Conservation (phyloP, 2,329 filamentous ascomycete genomes). For the Fusarium begoniae region DNA sequence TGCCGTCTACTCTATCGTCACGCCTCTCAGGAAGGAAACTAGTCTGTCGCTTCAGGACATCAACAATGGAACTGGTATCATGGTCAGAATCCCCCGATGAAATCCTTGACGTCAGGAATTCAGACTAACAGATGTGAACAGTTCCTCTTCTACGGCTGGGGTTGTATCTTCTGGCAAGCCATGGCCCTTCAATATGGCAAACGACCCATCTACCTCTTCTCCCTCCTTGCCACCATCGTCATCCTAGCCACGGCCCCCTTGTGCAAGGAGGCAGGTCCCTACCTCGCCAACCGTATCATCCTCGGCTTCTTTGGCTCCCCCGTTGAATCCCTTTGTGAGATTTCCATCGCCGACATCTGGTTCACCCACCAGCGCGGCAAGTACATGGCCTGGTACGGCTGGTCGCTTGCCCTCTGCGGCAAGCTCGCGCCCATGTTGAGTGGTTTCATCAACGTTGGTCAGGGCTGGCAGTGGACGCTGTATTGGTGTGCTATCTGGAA, state of each 20-base stretch:
- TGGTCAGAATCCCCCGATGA: neutral
- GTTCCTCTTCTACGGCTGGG: neutral
- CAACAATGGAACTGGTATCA: neutral
- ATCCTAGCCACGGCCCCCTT: neutral
- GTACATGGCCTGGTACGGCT: neutral
- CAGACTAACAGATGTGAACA: neutral
- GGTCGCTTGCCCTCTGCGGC: neutral
- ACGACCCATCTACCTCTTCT: neutral
- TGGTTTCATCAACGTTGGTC: neutral
- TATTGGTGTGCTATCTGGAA: neutral
- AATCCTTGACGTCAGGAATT: neutral
- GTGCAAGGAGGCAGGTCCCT: neutral
- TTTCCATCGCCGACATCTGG: neutral
- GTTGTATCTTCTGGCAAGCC: neutral
- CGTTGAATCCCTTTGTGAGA: neutral
- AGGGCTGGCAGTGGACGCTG: neutral
- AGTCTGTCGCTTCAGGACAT: neutral
- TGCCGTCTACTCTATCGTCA: neutral
- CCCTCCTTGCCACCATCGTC: neutral
- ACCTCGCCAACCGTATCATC: neutral
- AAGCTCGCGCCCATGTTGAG: neutral
- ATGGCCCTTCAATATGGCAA: neutral
- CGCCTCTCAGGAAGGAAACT: neutral
- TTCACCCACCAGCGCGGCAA: neutral
- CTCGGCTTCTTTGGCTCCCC: neutral